Evolutionary conservation across 805 yeast species (phyloP).

Genomic region (Yamadazyma sp.): DNA sequence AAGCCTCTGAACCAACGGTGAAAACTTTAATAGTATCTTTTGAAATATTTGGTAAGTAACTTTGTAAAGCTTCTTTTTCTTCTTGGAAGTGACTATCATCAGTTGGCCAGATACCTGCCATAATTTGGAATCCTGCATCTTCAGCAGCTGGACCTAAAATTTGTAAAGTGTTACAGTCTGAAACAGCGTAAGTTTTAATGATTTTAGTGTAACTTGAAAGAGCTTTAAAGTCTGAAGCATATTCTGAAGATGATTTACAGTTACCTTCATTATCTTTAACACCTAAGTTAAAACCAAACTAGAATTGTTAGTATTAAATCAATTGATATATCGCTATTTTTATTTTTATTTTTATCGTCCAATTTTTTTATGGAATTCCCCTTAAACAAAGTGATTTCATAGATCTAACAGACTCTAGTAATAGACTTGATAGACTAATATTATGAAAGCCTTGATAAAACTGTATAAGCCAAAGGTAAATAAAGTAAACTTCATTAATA

Average conservation of each 20-base stretch:
- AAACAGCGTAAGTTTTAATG: slow-evolving; percentile 84
- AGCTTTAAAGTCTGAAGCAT: slow-evolving; percentile 59
- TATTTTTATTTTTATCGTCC: too few relatives aligned
- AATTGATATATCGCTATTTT: too few relatives aligned
- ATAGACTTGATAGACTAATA: too few relatives aligned
- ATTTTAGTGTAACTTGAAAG: slow-evolving; percentile 58
- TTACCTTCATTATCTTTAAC: slow-evolving; percentile 69
- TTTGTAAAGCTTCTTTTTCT: slow-evolving; percentile 69
- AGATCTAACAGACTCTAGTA: too few relatives aligned
- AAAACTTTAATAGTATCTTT: slow-evolving; percentile 68
- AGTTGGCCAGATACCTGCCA: slow-evolving; percentile 93
- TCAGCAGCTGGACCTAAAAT: slow-evolving; percentile 85
- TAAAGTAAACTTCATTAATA: too few relatives aligned
- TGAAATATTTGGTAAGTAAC: slow-evolving; percentile 71
- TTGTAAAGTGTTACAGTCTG: slow-evolving; percentile 90
- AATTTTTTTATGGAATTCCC: too few relatives aligned
- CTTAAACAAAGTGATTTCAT: too few relatives aligned
- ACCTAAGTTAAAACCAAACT: slow-evolving; percentile 84
- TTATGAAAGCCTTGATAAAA: too few relatives aligned
- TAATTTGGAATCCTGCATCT: slow-evolving; percentile 66
- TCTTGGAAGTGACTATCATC: slow-evolving; percentile 73
- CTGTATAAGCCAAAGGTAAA: too few relatives aligned
- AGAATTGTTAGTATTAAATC: slow-evolving; percentile 6
- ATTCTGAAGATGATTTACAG: slow-evolving; percentile 75
- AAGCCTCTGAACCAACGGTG: slow-evolving; percentile 93